phyloP scores from a whole-genome alignment of 2,329 filamentous ascomycete species.

The Zymoseptoria passerinii region DNA sequence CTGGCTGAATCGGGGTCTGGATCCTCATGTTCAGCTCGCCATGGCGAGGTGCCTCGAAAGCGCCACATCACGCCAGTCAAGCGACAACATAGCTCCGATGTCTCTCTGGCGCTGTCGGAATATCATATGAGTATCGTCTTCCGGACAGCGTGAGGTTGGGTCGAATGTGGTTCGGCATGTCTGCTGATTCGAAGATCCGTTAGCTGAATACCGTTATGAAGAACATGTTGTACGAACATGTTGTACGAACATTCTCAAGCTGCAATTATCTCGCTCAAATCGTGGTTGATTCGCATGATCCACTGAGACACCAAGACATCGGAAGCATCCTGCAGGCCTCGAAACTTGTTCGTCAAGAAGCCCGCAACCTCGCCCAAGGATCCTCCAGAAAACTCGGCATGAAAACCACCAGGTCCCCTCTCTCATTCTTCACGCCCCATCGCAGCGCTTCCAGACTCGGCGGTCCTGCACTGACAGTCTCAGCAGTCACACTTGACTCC shows the following conservation, averaged over 20 bases:
- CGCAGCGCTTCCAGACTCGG: constrained; percentile 31
- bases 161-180: not conserved
- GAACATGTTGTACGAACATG: no score
- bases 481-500: not conserved
- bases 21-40: not conserved
- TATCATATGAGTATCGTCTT: not conserved
- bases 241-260: no score
- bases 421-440: constrained; percentile 36
- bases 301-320: not conserved
- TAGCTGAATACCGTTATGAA: no score
- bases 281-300: not conserved
- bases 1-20: not conserved
- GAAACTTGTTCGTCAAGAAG: constrained; percentile 26
- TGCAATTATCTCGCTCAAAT: not conserved
- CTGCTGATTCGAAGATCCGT: no score
- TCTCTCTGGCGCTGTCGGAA: not conserved
- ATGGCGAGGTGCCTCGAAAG: not conserved
- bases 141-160: not conserved
- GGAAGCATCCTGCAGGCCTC: not conserved
- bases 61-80: not conserved
- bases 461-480: constrained; percentile 1
- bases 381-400: constrained; percentile 62
- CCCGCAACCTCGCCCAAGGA: constrained; percentile 50
- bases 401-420: constrained; percentile 62
- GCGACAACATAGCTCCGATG: not conserved